Percentiles rank a stretch among this genome's conserved stretches.
These are phyloP conservation scores for Ministeria vibrans DNA, from an alignment of 78 protist genomes.

Conservation along the genomic window DNA sequence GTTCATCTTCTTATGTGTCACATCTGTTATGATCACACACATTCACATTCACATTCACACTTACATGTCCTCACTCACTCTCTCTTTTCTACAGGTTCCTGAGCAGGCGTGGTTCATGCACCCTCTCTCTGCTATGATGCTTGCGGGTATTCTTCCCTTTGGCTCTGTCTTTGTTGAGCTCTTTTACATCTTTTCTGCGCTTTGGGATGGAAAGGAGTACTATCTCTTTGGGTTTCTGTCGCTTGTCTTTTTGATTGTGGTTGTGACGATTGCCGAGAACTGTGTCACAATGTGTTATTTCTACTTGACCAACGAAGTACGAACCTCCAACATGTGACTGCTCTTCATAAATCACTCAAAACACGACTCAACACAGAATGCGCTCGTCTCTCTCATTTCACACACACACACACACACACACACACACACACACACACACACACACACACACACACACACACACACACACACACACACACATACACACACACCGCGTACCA, in stretches of 20 bases:
- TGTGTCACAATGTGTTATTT: slow-evolving; percentile 87
- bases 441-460: too few relatives aligned
- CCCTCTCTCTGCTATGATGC: slow-evolving; percentile 46
- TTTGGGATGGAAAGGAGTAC: slow-evolving; percentile 85
- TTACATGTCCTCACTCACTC: too few relatives aligned
- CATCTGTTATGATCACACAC: neutral
- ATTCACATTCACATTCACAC: neutral
- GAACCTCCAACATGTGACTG: neutral
- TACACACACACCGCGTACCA: too few relatives aligned
- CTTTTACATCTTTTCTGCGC: slow-evolving; percentile 76
- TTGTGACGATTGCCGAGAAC: slow-evolving; percentile 84
- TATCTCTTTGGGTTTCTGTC: slow-evolving; percentile 93
- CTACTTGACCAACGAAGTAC: slow-evolving; percentile 64
- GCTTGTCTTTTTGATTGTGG: slow-evolving; percentile 79
- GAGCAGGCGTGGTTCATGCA: slow-evolving; percentile 78
- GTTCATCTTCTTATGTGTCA: neutral
- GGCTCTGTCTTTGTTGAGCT: slow-evolving; percentile 93
- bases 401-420: too few relatives aligned
- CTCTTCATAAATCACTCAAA: too few relatives aligned
- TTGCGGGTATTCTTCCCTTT: slow-evolving; percentile 92
- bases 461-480: too few relatives aligned
- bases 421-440: too few relatives aligned
- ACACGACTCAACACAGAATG: too few relatives aligned
- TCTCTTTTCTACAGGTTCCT: too few relatives aligned
- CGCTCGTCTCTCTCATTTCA: too few relatives aligned